Evolutionary conservation across 2,329 filamentous ascomycete genomes (phyloP).

Genomic region (Fusarium sp.): DNA sequence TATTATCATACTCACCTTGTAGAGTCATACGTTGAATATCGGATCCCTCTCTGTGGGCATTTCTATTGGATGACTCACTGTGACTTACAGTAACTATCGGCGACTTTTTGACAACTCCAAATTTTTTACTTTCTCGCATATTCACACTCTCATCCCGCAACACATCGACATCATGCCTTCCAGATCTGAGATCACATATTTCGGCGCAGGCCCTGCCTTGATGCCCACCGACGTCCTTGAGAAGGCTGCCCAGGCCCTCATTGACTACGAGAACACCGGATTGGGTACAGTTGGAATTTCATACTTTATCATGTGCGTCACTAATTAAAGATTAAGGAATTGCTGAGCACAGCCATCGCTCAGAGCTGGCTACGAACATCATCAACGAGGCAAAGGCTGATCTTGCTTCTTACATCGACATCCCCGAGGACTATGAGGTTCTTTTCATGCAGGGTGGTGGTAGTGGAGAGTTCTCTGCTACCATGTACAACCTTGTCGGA

Average conservation of each 20-base stretch:
- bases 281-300: conserved; percentile 66
- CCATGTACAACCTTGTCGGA: conserved; percentile 85
- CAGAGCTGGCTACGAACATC: conserved; percentile 80
- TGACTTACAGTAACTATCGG: conserved; percentile 16
- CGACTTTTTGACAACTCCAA: conserved; percentile 26
- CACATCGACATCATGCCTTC: conserved; percentile 69
- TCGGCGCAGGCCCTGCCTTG: conserved; percentile 90
- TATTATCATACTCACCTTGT: not conserved
- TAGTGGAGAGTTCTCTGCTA: conserved; percentile 85
- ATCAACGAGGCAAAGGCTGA: conserved; percentile 83
- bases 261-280: conserved; percentile 85
- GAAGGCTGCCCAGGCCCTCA: conserved; percentile 78
- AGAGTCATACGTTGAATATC: conserved; percentile 36
- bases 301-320: not conserved
- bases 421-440: conserved; percentile 88
- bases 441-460: conserved; percentile 91
- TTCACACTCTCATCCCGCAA: conserved; percentile 21
- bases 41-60: conserved; percentile 29
- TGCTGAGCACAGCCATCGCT: conserved; percentile 92
- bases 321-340: conserved; percentile 57
- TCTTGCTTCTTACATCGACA: conserved; percentile 79
- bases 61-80: conserved; percentile 47
- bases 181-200: conserved; percentile 83
- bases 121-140: conserved; percentile 29
- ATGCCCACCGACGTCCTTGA: conserved; percentile 87